These are phyloP conservation scores for Venturiaceae sp. DNA, from an alignment of 2,329 filamentous ascomycete species.

Conservation along the genomic window DNA sequence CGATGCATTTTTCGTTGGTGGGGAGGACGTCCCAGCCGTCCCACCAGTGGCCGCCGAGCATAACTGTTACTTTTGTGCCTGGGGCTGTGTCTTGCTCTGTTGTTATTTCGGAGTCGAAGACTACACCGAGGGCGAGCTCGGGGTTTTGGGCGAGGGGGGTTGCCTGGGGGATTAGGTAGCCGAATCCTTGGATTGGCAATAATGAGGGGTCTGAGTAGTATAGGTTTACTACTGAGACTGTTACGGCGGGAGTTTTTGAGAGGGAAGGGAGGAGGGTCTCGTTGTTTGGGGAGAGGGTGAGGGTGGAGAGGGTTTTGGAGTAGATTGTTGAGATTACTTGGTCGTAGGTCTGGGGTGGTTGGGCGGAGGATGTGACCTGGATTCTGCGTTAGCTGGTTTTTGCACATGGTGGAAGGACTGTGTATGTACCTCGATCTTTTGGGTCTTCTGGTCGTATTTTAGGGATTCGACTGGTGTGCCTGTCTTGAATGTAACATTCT, in stretches of 20 bases:
- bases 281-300: slow-evolving; percentile 7
- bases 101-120: slow-evolving; percentile 69
- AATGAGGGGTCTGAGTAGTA: slow-evolving; percentile 63
- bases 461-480: slow-evolving; percentile 20
- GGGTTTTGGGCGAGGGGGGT: slow-evolving; percentile 64
- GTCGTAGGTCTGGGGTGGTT: slow-evolving; percentile 29
- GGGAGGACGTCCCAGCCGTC: slow-evolving; percentile 54
- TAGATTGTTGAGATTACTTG: slow-evolving; percentile 58
- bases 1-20: slow-evolving; percentile 52
- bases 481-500: slow-evolving; percentile 52
- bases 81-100: slow-evolving; percentile 38
- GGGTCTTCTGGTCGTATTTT: background rate
- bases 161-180: slow-evolving; percentile 79
- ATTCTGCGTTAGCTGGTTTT: background rate
- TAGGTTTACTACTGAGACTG: slow-evolving; percentile 86
- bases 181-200: slow-evolving; percentile 64
- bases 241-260: slow-evolving; percentile 53
- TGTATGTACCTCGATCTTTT: slow-evolving; percentile 1
- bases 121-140: slow-evolving; percentile 76
- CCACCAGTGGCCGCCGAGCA: slow-evolving; percentile 94
- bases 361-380: background rate
- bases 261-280: slow-evolving; percentile 30
- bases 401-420: background rate
- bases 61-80: slow-evolving; percentile 85
- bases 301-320: slow-evolving; percentile 21